Base-by-base conservation (phyloP, 805 yeast genomes). In the Candida stauntonica region DNA sequence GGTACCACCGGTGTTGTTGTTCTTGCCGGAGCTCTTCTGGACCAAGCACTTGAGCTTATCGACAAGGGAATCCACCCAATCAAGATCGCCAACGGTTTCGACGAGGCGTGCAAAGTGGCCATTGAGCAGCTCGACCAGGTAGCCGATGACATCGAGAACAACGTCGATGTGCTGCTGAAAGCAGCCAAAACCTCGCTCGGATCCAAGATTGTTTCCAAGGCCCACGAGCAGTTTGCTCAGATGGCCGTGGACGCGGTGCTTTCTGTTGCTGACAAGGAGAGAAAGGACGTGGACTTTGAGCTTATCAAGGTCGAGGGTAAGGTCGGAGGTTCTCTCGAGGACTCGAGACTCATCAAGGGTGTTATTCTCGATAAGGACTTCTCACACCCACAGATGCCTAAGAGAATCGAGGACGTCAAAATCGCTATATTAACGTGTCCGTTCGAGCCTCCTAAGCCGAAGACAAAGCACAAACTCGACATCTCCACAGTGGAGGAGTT, bases 1-100 rank as follows among this genome's bases (percentile, higher is more conserved):
- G 99, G 99, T 58, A 93, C 99, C 20, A 93, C 99, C 5, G 98
- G 98, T 58, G 99, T 93, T 20, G 98, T 93, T 38, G 98, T 93
- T 3, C 69, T 93, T 36, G 98, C 99, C 1, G 85, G 96, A 50
- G 95, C 98, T 3, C 69, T 93, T 47, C 71, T 93, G 42, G 97
- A 91, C 61, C 96, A 93, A 66, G 97, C 99, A 3, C 65, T 84
- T 40, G 97, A 88, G 58, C 75, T 93, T 47, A 89, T 93, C 50
- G 97, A 93, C 57, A 87, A 86, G 67, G 98, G 98, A 41, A 89
- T 93, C 47, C 99, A 93, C 58, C 99, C 99, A 33, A 87, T 93
- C 51, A 83, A 91, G 58, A 80, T 93, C 50, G 98, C 98, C 47
- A 88, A 93, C 62, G 99, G 99, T 11, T 94, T 84, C 55, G 98